A percentile compares a stretch with the other conserved stretches of the same genome.
These are phyloP conservation scores for Perkinsus chesapeaki DNA, from an alignment of 169 alveolate genomes.

Conservation along the genomic window DNA sequence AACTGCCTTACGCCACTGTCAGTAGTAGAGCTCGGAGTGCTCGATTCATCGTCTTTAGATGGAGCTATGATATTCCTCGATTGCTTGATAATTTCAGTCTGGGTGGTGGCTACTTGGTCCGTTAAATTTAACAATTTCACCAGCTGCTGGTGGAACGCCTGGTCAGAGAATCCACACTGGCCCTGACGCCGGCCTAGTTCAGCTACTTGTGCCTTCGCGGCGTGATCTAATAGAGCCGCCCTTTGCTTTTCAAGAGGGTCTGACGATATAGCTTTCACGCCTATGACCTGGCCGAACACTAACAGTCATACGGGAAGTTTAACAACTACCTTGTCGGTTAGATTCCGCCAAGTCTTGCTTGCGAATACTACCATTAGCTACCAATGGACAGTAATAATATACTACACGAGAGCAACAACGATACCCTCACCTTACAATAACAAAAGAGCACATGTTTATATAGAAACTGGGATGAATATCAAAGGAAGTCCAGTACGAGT, in stretches of 20 bases:
- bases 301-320: not conserved
- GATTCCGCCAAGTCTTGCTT: not conserved
- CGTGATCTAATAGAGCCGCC: not conserved
- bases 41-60: too few species aligned
- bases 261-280: not conserved
- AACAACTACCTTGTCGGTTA: not conserved
- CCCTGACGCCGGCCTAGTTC: not conserved
- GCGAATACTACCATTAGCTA: not conserved
- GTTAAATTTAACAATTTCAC: not conserved
- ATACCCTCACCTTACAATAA: not conserved
- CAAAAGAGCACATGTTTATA: not conserved
- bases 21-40: not conserved
- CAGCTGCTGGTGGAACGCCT: constrained; percentile 1
- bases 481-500: too few species aligned
- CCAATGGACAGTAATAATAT: not conserved
- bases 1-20: not conserved
- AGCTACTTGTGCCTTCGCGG: not conserved
- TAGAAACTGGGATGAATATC: too few species aligned
- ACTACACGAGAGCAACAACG: not conserved
- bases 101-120: not conserved
- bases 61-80: not conserved
- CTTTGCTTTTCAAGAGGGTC: not conserved
- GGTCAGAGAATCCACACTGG: not conserved
- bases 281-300: not conserved
- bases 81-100: not conserved